A percentile compares a stretch with the other conserved stretches of the same genome.
Evolutionary conservation across 352 stramenopile genomes (phyloP).

Genomic region (Pythium monospermum): DNA sequence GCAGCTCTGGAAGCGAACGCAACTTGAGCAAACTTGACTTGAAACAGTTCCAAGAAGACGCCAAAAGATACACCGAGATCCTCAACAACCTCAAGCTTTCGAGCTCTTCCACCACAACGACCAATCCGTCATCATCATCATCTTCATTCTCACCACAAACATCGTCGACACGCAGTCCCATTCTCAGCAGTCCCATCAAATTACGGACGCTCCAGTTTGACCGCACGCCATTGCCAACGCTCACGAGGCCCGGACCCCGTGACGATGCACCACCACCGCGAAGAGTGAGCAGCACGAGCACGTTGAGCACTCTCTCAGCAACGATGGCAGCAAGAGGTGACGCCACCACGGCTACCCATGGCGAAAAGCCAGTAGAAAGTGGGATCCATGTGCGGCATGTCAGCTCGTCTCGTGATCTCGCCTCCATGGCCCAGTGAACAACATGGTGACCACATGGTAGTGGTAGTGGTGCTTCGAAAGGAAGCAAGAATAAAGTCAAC

Average conservation of each 20-base stretch:
- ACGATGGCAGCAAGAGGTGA: neutral
- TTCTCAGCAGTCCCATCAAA: constrained; percentile 20
- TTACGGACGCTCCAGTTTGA: constrained; percentile 1
- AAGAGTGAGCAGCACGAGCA: constrained; percentile 19
- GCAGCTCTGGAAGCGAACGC: constrained; percentile 20
- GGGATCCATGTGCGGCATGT: constrained; percentile 6
- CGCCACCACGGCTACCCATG: too few species aligned
- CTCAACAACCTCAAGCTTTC: constrained; percentile 62
- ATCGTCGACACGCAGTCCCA: constrained; percentile 8
- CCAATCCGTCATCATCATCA: neutral
- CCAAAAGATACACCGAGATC: constrained; percentile 72
- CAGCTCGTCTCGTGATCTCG: constrained; percentile 14
- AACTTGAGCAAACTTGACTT: constrained; percentile 51
- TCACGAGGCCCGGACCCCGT: neutral
- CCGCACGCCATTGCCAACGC: neutral
- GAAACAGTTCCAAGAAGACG: constrained; percentile 71
- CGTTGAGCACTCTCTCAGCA: constrained; percentile 12
- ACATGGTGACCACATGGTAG: neutral
- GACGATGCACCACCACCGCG: constrained; percentile 12
- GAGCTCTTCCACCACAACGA: constrained; percentile 15
- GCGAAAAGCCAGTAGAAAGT: neutral
- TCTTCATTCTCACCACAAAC: neutral
- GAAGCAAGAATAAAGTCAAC: too few species aligned
- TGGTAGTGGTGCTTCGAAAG: too few species aligned
- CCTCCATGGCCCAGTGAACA: constrained; percentile 16